Base-by-base conservation (phyloP, 768 basidiomycete species). In the Myochromella boudieri region DNA sequence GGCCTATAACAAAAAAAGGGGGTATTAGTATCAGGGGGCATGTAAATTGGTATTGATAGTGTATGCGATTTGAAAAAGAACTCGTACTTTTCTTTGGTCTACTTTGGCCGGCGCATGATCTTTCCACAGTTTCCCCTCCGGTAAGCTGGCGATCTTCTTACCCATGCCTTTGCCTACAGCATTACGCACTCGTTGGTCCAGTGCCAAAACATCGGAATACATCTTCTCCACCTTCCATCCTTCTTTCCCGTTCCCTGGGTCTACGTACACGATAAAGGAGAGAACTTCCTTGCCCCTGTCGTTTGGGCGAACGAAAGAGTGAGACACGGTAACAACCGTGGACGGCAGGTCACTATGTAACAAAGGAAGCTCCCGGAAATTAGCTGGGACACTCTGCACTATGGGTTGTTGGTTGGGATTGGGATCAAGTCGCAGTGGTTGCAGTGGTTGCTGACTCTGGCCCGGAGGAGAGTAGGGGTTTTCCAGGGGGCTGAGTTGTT, bases 41-140 rank as follows among this genome's bases (percentile, higher is more conserved):
- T n/a, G n/a, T n/a, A n/a, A n/a, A n/a, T n/a, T n/a, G n/a, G n/a
- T n/a, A n/a, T n/a, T n/a, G n/a, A n/a, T n/a, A n/a, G n/a, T n/a
- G n/a, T n/a, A n/a, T n/a, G n/a, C n/a, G n/a, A n/a, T n/a, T n/a
- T n/a, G n/a, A n/a, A 46, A 34, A 43, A 38, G 29, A 44, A 33
- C 6, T 69, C 82, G 56, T 59, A 90, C 93, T 76, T 97, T 98
- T 54, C 95, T 73, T 67, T 95, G 93, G 72, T 98, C 97, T 33
- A 94, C 91, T 72, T 90, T 95, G 22, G 91, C 91, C 24, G 95
- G 95, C 0, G 95, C 94, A 64, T 95, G 93, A 68, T 98, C 97
- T 66, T 84, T 95, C 90, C 95, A 97, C 7, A 97, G 71, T 65
- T 86, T 88, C 20, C 91, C 90, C 63, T 99, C 97, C 1, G 97